These are phyloP conservation scores for Kodamaea lidongshanica DNA, from an alignment of 805 yeast genomes.

Conservation along the genomic window DNA sequence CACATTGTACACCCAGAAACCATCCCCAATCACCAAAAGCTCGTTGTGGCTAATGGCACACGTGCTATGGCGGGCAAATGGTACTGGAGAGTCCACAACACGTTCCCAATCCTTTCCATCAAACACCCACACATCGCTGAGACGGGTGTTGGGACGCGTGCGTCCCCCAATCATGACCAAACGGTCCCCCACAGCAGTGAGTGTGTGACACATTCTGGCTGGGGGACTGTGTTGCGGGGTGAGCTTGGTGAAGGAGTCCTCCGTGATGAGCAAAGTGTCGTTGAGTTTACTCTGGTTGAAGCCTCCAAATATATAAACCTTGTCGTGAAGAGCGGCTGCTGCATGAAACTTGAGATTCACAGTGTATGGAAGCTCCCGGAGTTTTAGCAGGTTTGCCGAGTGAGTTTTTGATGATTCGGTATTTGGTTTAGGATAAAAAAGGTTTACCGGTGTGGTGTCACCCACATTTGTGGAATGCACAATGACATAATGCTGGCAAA, in stretches of 20 bases:
- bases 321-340: slow-evolving; percentile 16
- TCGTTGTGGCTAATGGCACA: slow-evolving; percentile 19
- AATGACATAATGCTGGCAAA: slow-evolving; percentile 68
- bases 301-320: slow-evolving; percentile 36
- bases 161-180: slow-evolving; percentile 59
- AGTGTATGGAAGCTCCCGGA: not conserved
- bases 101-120: slow-evolving; percentile 34
- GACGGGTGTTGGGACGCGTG: slow-evolving; percentile 46
- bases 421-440: too few relatives aligned
- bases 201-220: slow-evolving; percentile 56
- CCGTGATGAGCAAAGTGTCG: slow-evolving; percentile 3
- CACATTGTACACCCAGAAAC: slow-evolving; percentile 31
- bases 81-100: slow-evolving; percentile 32
- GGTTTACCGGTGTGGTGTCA: too few relatives aligned
- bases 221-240: slow-evolving; percentile 15
- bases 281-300: slow-evolving; percentile 25
- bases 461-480: slow-evolving; percentile 53
- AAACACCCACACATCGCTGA: slow-evolving; percentile 27
- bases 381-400: too few relatives aligned
- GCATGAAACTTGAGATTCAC: slow-evolving; percentile 41
- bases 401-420: too few relatives aligned
- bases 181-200: slow-evolving; percentile 27
- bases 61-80: slow-evolving; percentile 48
- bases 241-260: slow-evolving; percentile 1
- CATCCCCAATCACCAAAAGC: slow-evolving; percentile 43